Evolutionary conservation across 805 yeast species (phyloP).

Genomic region (Ogataea methanolica): DNA sequence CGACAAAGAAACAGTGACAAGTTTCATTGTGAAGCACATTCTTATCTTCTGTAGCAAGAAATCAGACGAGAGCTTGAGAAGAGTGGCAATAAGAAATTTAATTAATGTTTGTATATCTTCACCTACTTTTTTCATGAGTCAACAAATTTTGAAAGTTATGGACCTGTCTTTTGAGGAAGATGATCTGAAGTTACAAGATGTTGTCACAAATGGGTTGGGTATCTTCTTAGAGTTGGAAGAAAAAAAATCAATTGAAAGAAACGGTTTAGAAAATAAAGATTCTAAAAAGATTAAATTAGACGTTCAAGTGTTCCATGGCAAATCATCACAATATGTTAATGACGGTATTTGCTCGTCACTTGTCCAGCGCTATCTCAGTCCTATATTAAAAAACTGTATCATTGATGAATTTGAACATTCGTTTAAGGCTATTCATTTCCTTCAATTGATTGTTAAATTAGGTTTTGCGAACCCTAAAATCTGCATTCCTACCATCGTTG

Average conservation of each 20-base stretch:
- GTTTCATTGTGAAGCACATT: constrained; percentile 56
- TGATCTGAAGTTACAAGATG: constrained; percentile 40
- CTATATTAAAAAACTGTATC: constrained; percentile 46
- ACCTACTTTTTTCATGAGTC: constrained; percentile 62
- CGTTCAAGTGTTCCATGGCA: constrained; percentile 51
- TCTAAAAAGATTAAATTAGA: constrained; percentile 37
- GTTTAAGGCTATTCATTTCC: constrained; percentile 46
- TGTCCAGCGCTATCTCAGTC: constrained; percentile 54
- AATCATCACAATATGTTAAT: constrained; percentile 41
- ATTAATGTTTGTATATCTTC: constrained; percentile 56
- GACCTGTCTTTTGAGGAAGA: constrained; percentile 42
- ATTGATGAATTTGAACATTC: constrained; percentile 41
- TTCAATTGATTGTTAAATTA: constrained; percentile 51
- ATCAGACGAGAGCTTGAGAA: constrained; percentile 33
- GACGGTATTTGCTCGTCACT: constrained; percentile 75
- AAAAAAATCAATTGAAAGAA: constrained; percentile 34
- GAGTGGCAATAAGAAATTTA: constrained; percentile 53
- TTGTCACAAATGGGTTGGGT: constrained; percentile 52
- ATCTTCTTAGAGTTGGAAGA: constrained; percentile 59
- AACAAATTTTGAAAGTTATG: constrained; percentile 46
- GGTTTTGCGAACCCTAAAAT: constrained; percentile 76
- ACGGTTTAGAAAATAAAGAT: constrained; percentile 35
- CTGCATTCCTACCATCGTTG: constrained; percentile 65
- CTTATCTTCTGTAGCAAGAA: constrained; percentile 41
- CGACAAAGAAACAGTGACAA: constrained; percentile 52